Base-by-base conservation (phyloP, 2,329 filamentous ascomycete genomes). In the Monosporascus sp. region DNA sequence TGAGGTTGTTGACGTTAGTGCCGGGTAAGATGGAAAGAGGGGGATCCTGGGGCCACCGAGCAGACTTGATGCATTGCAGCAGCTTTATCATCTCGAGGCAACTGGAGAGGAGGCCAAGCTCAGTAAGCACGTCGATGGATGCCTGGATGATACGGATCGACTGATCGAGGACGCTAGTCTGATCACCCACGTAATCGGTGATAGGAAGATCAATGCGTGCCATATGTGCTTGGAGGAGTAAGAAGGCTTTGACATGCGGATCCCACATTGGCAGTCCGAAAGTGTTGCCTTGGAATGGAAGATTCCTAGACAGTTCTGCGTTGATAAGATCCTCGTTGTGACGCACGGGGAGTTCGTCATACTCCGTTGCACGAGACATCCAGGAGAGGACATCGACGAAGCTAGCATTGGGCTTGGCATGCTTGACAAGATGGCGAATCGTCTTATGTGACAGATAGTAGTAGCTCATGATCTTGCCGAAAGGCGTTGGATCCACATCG, bases 241-340 rank as follows among this genome's bases (percentile, higher is more conserved):
- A 75, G 74, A 97, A 97, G 0, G 94, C 85, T 70, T 99, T 99
- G 66, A 97, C 90, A 67, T 99, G 94, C 0, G 94, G 94, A 73
- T 99, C 94, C 94, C 94, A 99, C 85, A 99, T 89, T 1, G 93
- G 93, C 41, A 97, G 75, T 9, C 84, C 85, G 50, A 94, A 83
- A 4, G 73, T 70, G 18, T 72, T 72, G 5, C 77, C 81, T 0
- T 78, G 72, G 55, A 82, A 78, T 0, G 91, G 89, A 1, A 99
- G 75, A 57, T 91, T 90, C 53, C 85, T 83, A 6, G 91, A 90
- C 3, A 99, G 79, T 61, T 97, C 90, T 4, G 83, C 89, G 67
- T 99, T 99, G 76, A 99, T 91, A 45, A 99, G 83, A 66, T 99
- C 95, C 73, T 99, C 94, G 66, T 99, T 99, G 74, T 99, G 94